phyloP scores from a whole-genome alignment of 2,329 filamentous ascomycete species.

The Atkinsonella hypoxylon region DNA sequence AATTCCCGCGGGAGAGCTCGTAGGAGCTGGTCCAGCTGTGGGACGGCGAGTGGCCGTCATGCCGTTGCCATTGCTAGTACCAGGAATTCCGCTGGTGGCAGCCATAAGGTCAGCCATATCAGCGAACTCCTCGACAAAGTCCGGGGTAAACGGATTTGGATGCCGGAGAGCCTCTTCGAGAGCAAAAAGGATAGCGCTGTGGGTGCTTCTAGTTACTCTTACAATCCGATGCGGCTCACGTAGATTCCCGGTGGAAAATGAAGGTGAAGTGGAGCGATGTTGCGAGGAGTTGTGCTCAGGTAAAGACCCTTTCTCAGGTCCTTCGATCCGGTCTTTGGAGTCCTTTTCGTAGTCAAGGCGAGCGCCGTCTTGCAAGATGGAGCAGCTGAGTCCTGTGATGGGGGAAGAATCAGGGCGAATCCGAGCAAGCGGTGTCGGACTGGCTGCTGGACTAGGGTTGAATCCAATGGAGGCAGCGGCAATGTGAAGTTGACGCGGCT shows the following conservation, averaged over 20 bases:
- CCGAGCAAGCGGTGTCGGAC: constrained; percentile 10
- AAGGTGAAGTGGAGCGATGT: constrained; percentile 13
- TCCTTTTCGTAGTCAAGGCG: constrained; percentile 21
- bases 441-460: constrained; percentile 23
- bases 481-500: constrained; percentile 31
- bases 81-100: constrained; percentile 45
- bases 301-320: constrained; percentile 28
- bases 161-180: constrained; percentile 82
- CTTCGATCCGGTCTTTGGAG: constrained; percentile 38
- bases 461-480: constrained; percentile 37
- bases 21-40: constrained; percentile 36
- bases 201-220: constrained; percentile 71
- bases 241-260: constrained; percentile 20
- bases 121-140: constrained; percentile 77
- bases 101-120: constrained; percentile 73
- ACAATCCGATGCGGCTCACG: constrained; percentile 34
- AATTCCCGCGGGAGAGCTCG: constrained; percentile 52
- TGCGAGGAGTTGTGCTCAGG: constrained; percentile 16
- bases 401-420: constrained; percentile 10
- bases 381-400: constrained; percentile 29
- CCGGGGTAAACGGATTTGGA: constrained; percentile 71
- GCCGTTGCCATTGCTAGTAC: constrained; percentile 42
- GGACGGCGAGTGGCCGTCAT: constrained; percentile 30
- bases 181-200: constrained; percentile 82
- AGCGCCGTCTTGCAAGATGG: constrained; percentile 16